These are phyloP conservation scores for Pilasporangium apinafurcum DNA, from an alignment of 352 stramenopile species.

Conservation along the genomic window DNA sequence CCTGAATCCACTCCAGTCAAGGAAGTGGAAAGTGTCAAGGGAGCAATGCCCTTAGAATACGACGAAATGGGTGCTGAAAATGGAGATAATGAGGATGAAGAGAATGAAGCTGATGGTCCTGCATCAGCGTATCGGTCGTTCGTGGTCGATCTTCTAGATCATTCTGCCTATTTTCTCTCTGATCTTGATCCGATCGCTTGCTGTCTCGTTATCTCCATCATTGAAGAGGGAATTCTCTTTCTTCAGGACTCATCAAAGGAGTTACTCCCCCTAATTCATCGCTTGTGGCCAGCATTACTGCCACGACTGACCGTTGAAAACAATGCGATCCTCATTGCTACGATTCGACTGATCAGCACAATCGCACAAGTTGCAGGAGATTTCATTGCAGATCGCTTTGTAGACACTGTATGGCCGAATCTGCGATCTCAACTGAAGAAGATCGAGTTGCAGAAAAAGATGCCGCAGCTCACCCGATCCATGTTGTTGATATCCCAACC, in stretches of 20 bases:
- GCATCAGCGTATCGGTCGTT: constrained; percentile 36
- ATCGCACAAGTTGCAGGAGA: constrained; percentile 53
- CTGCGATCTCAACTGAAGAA: constrained; percentile 31
- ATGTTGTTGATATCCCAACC: constrained; percentile 66
- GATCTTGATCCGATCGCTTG: constrained; percentile 60
- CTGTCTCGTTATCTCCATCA: constrained; percentile 68
- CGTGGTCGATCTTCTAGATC: constrained; percentile 68
- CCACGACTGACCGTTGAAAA: constrained; percentile 48
- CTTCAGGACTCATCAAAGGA: constrained; percentile 33
- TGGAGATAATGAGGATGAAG: constrained; percentile 14
- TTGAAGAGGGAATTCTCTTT: constrained; percentile 52
- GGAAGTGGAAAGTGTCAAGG: constrained; percentile 29
- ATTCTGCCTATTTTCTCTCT: constrained; percentile 69
- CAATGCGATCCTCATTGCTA: constrained; percentile 53
- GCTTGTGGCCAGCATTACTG: constrained; percentile 65
- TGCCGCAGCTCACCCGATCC: constrained; percentile 41
- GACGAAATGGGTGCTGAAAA: constrained; percentile 21
- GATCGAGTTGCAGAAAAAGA: constrained; percentile 25
- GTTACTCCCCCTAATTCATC: constrained; percentile 69
- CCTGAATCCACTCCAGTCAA: constrained; percentile 4
- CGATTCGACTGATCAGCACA: constrained; percentile 42
- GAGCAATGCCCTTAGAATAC: constrained; percentile 66
- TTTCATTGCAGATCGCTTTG: constrained; percentile 77
- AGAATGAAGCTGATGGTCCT: constrained; percentile 9
- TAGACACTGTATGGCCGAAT: constrained; percentile 71